A percentile compares a stretch with the other conserved stretches of the same genome.
Conservation (phyloP, 208 protist species). For the Crithidia acanthocephali region DNA sequence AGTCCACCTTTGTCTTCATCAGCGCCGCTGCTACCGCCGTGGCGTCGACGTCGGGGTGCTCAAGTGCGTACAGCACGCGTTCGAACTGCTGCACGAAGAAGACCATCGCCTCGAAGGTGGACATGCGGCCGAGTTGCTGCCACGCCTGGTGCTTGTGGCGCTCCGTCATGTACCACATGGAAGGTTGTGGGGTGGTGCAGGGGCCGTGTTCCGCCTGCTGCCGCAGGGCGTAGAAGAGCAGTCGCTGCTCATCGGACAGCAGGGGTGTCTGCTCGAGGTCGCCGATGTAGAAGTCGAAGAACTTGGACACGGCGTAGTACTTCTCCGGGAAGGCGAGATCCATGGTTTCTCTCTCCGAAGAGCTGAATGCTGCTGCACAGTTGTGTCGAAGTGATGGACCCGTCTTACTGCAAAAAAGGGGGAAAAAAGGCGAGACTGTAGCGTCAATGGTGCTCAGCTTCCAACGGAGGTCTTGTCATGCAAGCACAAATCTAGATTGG, state of each 20-base stretch:
- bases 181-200: slow-evolving; percentile 60
- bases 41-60: slow-evolving; percentile 13
- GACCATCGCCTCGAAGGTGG: slow-evolving; percentile 86
- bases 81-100: slow-evolving; percentile 71
- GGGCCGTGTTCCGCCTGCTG: slow-evolving; percentile 74
- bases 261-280: slow-evolving; percentile 46
- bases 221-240: slow-evolving; percentile 80
- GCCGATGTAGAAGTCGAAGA: slow-evolving; percentile 66
- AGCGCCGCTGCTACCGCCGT: neutral
- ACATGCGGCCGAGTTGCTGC: slow-evolving; percentile 67
- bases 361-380: no score
- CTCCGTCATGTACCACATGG: slow-evolving; percentile 66
- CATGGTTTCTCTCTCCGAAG: slow-evolving; percentile 33
- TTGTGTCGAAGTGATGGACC: no score
- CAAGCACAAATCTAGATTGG: no score
- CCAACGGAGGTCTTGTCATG: no score
- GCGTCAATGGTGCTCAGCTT: no score
- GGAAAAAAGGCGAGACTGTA: slow-evolving; percentile 13
- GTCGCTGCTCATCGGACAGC: slow-evolving; percentile 62
- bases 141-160: slow-evolving; percentile 80
- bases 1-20: slow-evolving; percentile 15
- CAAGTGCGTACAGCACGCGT: slow-evolving; percentile 28
- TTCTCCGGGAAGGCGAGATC: slow-evolving; percentile 74
- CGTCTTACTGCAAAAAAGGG: slow-evolving; percentile 1
- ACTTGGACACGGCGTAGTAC: slow-evolving; percentile 57